Evolutionary conservation across 1,284 basidiomycete genomes (phyloP), one percentile per base, ranked within the genome.

Genomic region (Kwoniella shivajii): DNA sequence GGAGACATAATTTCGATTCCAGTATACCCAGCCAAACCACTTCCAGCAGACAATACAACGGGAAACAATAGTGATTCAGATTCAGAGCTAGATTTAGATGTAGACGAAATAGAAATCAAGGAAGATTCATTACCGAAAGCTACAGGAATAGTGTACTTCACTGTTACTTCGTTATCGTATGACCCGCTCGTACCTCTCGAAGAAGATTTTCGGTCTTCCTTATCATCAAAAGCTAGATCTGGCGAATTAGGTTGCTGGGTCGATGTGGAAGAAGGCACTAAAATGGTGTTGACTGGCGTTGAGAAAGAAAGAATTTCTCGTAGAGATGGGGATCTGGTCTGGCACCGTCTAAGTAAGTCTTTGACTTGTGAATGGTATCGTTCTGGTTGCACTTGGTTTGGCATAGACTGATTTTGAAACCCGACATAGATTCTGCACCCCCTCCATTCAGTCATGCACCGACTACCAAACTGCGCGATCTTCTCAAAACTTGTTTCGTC

Each of bases 161-260:
- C 86, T 56, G 81, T 98, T 53, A 89, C 89, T 9, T 85, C 88
- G 52, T 78, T 97, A 22, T 85, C 90, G 34, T 84, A 86, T 65
- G 85, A 86, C 54, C 76, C 76, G 0, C 68, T 78, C 20, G 63
- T 73, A 1, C 67, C 74, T 0, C 62, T 74, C 9, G 76, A 77
- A 49, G 72, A 77, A 24, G 77, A 78, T 59, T 78, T 78, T 53
- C 53, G 67, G 72, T 85, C 24, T 63, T 84, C 34, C 31, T 59
- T 60, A 42, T 77, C 64, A 18, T 75, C 69, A 24, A 76, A 69
- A 66, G 71, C 71, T 13, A 62, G 77, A 37, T 72, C 76, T 7
- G 89, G 89, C 7, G 85, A 90, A 69, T 74, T 93, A 6, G 95
- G 95, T 0, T 95, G 89, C 69, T 90, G 89, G 83, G 82, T 95